These are phyloP conservation scores for Scalesia atractyloides DNA, from an alignment of 129 eudicot species.

Conservation along the genomic window DNA sequence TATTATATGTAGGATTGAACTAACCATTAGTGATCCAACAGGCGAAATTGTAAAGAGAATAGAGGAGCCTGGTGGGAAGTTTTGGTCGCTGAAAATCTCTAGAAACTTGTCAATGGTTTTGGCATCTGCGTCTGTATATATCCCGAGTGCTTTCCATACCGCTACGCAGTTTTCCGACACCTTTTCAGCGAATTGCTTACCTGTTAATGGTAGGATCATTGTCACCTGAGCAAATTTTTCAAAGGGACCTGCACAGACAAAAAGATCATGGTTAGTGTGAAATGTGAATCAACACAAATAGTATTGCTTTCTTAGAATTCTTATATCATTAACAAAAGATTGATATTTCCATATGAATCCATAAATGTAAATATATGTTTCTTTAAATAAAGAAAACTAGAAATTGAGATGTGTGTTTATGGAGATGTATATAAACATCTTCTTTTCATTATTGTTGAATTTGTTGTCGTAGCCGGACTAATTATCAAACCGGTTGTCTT, in stretches of 20 bases:
- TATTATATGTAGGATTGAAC: background rate
- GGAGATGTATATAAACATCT: too few relatives aligned
- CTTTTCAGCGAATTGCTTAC: slow-evolving; percentile 32
- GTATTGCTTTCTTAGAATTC: too few relatives aligned
- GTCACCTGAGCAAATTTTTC: slow-evolving; percentile 75
- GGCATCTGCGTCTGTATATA: slow-evolving; percentile 64
- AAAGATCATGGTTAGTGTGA: background rate
- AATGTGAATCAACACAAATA: background rate
- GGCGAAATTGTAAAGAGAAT: slow-evolving; percentile 67
- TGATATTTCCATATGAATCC: too few relatives aligned
- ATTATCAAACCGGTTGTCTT: too few relatives aligned
- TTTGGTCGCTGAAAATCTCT: slow-evolving; percentile 61
- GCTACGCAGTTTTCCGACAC: slow-evolving; percentile 62
- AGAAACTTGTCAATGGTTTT: slow-evolving; percentile 68
- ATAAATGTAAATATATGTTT: too few relatives aligned
- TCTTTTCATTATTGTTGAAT: too few relatives aligned
- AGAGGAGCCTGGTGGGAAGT: slow-evolving; percentile 74
- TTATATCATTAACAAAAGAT: too few relatives aligned
- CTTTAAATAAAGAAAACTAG: too few relatives aligned
- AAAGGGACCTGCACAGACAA: slow-evolving; percentile 56
- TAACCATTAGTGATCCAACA: slow-evolving; percentile 54
- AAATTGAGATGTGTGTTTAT: too few relatives aligned
- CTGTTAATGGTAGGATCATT: slow-evolving; percentile 81
- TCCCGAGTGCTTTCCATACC: slow-evolving; percentile 65
- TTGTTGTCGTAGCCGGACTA: too few relatives aligned